Conservation (phyloP, 192 early-diverging fungal genomes). For the Coemansia sp. region DNA sequence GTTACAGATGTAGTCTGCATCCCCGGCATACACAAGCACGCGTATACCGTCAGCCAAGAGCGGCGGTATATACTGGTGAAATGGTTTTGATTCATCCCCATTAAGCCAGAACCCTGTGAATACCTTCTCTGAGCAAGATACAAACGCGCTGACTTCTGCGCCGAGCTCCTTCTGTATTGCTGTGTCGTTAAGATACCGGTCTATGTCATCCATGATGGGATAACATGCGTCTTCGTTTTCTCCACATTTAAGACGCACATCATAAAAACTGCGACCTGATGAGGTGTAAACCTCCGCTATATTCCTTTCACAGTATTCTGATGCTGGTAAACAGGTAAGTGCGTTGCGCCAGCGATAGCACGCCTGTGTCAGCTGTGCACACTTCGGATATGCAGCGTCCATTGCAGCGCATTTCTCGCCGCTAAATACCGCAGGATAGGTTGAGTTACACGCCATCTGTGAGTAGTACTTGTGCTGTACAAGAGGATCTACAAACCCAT, state of each 20-base stretch:
- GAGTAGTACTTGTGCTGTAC: conserved; percentile 79
- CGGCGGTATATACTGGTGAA: conserved; percentile 56
- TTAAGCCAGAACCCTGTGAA: conserved; percentile 72
- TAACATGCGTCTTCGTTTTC: conserved; percentile 80
- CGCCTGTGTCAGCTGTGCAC: conserved; percentile 4
- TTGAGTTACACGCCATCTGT: conserved; percentile 64
- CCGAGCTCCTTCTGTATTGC: conserved; percentile 77
- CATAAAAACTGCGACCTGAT: conserved; percentile 89
- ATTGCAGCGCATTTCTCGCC: conserved; percentile 67
- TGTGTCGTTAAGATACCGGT: conserved; percentile 72
- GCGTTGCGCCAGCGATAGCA: background rate
- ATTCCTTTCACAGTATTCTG: conserved; percentile 84
- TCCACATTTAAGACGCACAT: conserved; percentile 86
- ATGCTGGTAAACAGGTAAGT: conserved; percentile 57
- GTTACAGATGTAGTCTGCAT: conserved; percentile 88
- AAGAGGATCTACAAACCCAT: conserved; percentile 83
- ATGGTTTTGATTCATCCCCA: conserved; percentile 82
- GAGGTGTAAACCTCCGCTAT: conserved; percentile 70
- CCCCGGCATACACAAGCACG: conserved; percentile 85
- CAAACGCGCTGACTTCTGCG: conserved; percentile 66
- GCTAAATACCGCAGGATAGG: conserved; percentile 68
- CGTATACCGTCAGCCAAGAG: conserved; percentile 74
- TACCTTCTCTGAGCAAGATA: conserved; percentile 76
- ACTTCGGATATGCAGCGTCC: conserved; percentile 28
- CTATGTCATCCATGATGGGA: conserved; percentile 75